phyloP scores from a whole-genome alignment of 495 filamentous ascomycete species.

The Lasiosphaeria ovina region DNA sequence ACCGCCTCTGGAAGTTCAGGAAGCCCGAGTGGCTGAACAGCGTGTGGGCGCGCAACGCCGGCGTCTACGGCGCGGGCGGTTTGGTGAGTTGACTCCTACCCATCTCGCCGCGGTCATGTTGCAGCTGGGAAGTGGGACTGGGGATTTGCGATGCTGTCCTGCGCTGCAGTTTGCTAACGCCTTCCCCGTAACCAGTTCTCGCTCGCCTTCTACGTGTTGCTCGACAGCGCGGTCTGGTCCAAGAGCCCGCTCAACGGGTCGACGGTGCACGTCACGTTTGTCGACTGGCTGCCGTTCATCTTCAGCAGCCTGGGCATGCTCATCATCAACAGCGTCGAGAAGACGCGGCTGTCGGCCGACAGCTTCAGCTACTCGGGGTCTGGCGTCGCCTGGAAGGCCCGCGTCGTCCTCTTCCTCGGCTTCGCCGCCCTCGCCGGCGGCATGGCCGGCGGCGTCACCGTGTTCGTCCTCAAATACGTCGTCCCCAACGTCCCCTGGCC shows the following conservation, averaged over 20 bases:
- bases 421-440: slow-evolving; percentile 94
- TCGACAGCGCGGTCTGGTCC: slow-evolving; percentile 89
- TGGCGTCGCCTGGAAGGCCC: slow-evolving; percentile 93
- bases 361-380: slow-evolving; percentile 81
- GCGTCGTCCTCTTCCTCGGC: slow-evolving; percentile 91
- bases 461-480: slow-evolving; percentile 89
- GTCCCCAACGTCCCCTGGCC: slow-evolving; percentile 75
- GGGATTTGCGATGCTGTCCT: too few species aligned
- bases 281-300: slow-evolving; percentile 98
- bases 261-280: slow-evolving; percentile 84
- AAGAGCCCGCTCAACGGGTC: slow-evolving; percentile 74
- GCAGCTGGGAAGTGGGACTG: neutral
- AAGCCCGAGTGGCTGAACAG: slow-evolving; percentile 90
- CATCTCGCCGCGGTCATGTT: neutral
- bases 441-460: slow-evolving; percentile 85
- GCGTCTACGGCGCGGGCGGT: slow-evolving; percentile 83
- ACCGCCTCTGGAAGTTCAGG: slow-evolving; percentile 74
- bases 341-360: slow-evolving; percentile 80
- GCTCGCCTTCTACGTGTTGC: slow-evolving; percentile 91
- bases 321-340: slow-evolving; percentile 98
- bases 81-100: slow-evolving; percentile 58
- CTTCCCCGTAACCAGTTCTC: slow-evolving; percentile 66
- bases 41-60: slow-evolving; percentile 71
- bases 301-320: slow-evolving; percentile 94
- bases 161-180: too few species aligned